These are phyloP conservation scores for Camelina sativa DNA, from an alignment of 345 rosid species.

Conservation along the genomic window DNA sequence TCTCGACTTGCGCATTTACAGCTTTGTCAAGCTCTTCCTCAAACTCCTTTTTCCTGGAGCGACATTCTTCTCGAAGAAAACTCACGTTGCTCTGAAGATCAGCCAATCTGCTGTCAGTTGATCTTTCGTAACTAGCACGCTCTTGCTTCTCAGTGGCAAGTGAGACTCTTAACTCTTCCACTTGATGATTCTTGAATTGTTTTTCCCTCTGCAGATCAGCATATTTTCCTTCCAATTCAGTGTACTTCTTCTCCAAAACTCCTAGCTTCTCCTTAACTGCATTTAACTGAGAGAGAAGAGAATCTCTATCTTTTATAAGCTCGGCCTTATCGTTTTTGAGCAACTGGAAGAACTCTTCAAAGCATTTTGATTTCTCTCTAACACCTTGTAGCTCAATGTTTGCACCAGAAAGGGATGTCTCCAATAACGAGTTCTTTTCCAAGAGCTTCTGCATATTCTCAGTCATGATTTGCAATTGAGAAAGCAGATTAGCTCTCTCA, in stretches of 20 bases:
- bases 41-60: slow-evolving; percentile 71
- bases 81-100: slow-evolving; percentile 71
- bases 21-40: slow-evolving; percentile 92
- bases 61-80: slow-evolving; percentile 72
- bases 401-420: slow-evolving; percentile 65
- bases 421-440: slow-evolving; percentile 61
- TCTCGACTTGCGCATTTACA: slow-evolving; percentile 81
- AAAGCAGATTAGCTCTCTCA: slow-evolving; percentile 78
- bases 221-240: slow-evolving; percentile 66
- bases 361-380: slow-evolving; percentile 64
- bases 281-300: slow-evolving; percentile 62
- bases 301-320: slow-evolving; percentile 59
- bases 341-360: slow-evolving; percentile 73
- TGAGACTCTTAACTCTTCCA: slow-evolving; percentile 66
- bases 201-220: slow-evolving; percentile 71
- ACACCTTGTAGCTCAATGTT: slow-evolving; percentile 77
- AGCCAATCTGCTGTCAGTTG: slow-evolving; percentile 69
- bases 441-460: slow-evolving; percentile 76
- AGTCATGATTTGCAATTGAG: slow-evolving; percentile 76
- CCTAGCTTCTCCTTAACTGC: slow-evolving; percentile 63
- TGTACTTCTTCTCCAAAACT: slow-evolving; percentile 67
- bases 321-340: slow-evolving; percentile 75
- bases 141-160: slow-evolving; percentile 71
- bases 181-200: slow-evolving; percentile 61
- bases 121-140: slow-evolving; percentile 59